Percentiles rank a stretch among this genome's conserved stretches.
Evolutionary conservation across 2,329 filamentous ascomycete species (phyloP).

Genomic region (Parastagonospora avenae): DNA sequence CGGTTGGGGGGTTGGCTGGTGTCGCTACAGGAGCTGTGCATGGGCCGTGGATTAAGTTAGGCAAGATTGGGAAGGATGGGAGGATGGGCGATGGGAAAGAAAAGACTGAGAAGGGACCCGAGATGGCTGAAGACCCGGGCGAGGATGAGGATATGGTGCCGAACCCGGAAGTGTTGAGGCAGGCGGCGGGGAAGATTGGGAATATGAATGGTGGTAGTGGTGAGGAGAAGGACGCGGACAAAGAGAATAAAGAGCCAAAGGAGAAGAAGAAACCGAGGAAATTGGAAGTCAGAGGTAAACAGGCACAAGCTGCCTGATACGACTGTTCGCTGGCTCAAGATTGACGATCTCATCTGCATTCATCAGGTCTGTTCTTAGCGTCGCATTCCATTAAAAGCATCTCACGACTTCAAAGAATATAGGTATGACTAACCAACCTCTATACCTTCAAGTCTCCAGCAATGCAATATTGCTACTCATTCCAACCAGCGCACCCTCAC

Average conservation of each 20-base stretch:
- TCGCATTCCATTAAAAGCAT: neutral
- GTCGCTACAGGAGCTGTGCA: constrained; percentile 49
- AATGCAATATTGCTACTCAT: neutral
- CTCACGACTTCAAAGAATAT: too few species aligned
- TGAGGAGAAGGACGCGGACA: constrained; percentile 2
- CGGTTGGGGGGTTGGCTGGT: constrained; percentile 48
- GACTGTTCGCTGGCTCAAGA: neutral
- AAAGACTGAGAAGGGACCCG: constrained; percentile 6
- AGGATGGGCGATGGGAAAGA: constrained; percentile 12
- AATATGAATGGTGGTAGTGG: constrained; percentile 7
- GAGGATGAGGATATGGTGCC: constrained; percentile 6
- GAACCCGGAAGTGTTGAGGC: constrained; percentile 2
- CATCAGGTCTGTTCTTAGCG: neutral
- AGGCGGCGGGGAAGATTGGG: constrained; percentile 8
- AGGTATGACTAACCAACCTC: too few species aligned
- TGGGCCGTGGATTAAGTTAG: constrained; percentile 51
- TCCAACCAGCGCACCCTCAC: neutral
- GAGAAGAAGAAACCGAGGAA: constrained; percentile 32
- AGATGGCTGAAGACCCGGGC: constrained; percentile 8
- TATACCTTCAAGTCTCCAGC: too few species aligned
- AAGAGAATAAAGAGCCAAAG: constrained; percentile 6
- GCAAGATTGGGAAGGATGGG: constrained; percentile 21
- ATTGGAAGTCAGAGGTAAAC: constrained; percentile 31
- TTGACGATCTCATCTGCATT: neutral
- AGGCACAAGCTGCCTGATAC: constrained; percentile 4